These are phyloP conservation scores for Ligustrum vulgare DNA, from an alignment of 257 asterid species.

Conservation along the genomic window DNA sequence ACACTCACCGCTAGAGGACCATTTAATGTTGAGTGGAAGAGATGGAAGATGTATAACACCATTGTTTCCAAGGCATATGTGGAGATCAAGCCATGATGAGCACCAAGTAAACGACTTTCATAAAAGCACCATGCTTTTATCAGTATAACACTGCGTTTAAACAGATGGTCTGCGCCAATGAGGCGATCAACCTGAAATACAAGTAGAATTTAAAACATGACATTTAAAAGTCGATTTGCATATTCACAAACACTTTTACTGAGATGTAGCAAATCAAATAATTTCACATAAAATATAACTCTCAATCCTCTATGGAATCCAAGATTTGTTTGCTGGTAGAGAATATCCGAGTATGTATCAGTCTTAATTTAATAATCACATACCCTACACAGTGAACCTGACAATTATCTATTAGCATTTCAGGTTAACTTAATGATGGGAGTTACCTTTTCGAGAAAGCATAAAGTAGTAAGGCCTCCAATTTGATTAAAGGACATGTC, in stretches of 20 bases:
- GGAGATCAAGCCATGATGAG: slow-evolving; percentile 86
- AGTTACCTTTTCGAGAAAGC: slow-evolving; percentile 79
- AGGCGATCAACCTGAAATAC: slow-evolving; percentile 75
- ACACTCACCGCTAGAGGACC: slow-evolving; percentile 86
- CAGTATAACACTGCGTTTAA: slow-evolving; percentile 81
- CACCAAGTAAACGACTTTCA: slow-evolving; percentile 94
- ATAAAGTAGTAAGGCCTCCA: slow-evolving; percentile 69
- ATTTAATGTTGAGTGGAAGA: slow-evolving; percentile 65
- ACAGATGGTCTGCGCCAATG: slow-evolving; percentile 75
- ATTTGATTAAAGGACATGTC: slow-evolving; percentile 72
- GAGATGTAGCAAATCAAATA: background rate
- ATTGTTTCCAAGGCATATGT: slow-evolving; percentile 94
- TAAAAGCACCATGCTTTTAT: slow-evolving; percentile 97
- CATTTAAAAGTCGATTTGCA: slow-evolving; percentile 15
- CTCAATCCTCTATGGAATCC: background rate
- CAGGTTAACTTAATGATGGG: background rate
- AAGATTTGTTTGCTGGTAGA: background rate
- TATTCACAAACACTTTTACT: background rate
- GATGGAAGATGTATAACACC: slow-evolving; percentile 84
- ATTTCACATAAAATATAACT: background rate
- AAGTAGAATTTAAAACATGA: slow-evolving; percentile 18
- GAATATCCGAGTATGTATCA: background rate
- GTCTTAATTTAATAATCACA: background rate
- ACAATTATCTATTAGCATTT: background rate
- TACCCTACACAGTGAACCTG: background rate